These are phyloP conservation scores for Kernera saxatilis DNA, from an alignment of 345 rosid species.

Conservation along the genomic window DNA sequence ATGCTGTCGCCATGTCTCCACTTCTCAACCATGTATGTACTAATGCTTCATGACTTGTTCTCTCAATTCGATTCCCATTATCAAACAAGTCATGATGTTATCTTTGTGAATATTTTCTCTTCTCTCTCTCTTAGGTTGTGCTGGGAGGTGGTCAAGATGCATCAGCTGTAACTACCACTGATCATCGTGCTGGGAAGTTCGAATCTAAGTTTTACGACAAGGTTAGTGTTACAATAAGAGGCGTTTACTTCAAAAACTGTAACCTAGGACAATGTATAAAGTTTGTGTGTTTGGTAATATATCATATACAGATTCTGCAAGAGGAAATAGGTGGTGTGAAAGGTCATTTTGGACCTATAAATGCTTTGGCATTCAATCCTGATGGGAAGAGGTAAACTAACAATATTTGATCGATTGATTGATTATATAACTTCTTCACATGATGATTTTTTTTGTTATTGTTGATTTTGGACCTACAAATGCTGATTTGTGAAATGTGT, in stretches of 20 bases:
- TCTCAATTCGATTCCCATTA: background rate
- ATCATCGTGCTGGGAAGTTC: constrained; percentile 96
- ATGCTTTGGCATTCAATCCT: constrained; percentile 93
- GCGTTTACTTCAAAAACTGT: background rate
- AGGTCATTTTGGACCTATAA: constrained; percentile 97
- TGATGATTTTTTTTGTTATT: background rate
- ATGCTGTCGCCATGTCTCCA: constrained; percentile 97
- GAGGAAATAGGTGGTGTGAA: constrained; percentile 96
- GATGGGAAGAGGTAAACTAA: constrained; percentile 76
- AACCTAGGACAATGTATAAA: background rate
- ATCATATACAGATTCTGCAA: constrained; percentile 51
- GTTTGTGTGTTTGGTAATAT: background rate
- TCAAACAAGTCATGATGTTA: background rate
- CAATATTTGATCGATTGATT: background rate
- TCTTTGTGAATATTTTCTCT: background rate
- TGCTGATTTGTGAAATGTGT: background rate
- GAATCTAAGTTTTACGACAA: constrained; percentile 88
- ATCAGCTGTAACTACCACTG: constrained; percentile 91
- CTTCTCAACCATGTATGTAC: constrained; percentile 81
- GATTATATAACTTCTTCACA: background rate
- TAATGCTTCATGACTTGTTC: background rate
- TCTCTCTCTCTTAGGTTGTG: constrained; percentile 50
- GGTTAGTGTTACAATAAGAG: constrained; percentile 12
- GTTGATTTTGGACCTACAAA: no score
- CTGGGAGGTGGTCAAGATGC: constrained; percentile 98